Percentiles rank a stretch among this genome's conserved stretches.
Conservation (phyloP, 805 yeast species). For the Kodamaea laetipori region DNA sequence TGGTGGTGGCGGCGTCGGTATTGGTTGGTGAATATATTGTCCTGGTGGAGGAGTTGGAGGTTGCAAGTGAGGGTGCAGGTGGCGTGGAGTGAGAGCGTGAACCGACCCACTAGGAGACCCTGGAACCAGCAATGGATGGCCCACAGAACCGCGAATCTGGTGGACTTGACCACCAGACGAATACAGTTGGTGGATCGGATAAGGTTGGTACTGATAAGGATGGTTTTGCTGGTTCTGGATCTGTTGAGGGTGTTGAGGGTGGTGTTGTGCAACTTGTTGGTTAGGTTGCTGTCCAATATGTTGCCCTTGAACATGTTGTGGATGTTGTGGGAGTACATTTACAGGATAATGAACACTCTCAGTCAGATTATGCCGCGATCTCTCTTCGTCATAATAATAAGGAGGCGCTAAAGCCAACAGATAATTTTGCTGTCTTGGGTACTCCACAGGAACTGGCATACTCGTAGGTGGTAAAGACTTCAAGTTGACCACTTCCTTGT, state of each 20-base stretch:
- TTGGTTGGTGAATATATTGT: constrained; percentile 9
- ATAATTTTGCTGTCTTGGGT: constrained; percentile 7
- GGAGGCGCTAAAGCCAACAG: constrained; percentile 11
- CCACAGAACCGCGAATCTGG: neutral
- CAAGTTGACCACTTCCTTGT: constrained; percentile 41
- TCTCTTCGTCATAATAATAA: constrained; percentile 9
- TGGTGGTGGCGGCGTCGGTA: constrained; percentile 9
- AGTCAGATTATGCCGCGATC: constrained; percentile 8
- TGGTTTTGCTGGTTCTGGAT: constrained; percentile 1
- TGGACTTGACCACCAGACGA: too few relatives aligned
- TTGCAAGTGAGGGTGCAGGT: constrained; percentile 11
- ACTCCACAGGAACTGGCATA: constrained; percentile 13
- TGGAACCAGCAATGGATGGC: constrained; percentile 2
- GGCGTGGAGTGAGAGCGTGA: constrained; percentile 5
- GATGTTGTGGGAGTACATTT: too few relatives aligned
- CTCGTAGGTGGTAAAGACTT: constrained; percentile 35
- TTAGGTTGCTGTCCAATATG: neutral
- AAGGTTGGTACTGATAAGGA: too few relatives aligned
- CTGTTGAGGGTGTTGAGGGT: constrained; percentile 10
- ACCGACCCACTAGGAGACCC: constrained; percentile 7
- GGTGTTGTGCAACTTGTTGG: constrained; percentile 6
- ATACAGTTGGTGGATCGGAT: too few relatives aligned
- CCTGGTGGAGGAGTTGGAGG: constrained; percentile 7
- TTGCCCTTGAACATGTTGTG: constrained; percentile 9
- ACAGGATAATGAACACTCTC: constrained; percentile 11